These are phyloP conservation scores for Arthrobotrys musiformis DNA, from an alignment of 2,329 filamentous ascomycete genomes.

Conservation along the genomic window DNA sequence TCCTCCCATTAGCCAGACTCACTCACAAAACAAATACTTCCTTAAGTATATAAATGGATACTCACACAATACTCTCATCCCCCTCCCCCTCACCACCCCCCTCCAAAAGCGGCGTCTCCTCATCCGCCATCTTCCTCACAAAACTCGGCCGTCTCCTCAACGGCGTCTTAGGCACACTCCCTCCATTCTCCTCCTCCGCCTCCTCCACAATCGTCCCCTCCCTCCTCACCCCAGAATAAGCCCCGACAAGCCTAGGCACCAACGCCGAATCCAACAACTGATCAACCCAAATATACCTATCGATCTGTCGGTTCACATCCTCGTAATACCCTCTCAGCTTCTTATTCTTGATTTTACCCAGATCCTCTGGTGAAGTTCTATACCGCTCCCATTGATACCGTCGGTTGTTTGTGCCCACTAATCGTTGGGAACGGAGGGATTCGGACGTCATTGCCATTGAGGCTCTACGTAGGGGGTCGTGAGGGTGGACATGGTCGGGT, in stretches of 20 bases:
- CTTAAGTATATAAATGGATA: neutral
- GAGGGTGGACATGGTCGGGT: neutral
- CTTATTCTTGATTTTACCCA: conserved; percentile 76
- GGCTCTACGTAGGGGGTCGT: conserved; percentile 26
- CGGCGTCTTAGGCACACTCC: conserved; percentile 25
- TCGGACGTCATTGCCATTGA: conserved; percentile 34
- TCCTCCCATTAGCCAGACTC: neutral
- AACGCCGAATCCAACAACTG: conserved; percentile 87
- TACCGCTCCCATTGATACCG: conserved; percentile 87
- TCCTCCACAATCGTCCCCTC: conserved; percentile 33
- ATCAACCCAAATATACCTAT: conserved; percentile 94
- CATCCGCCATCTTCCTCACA: conserved; percentile 78
- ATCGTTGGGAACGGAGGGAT: conserved; percentile 63
- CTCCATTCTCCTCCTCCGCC: neutral
- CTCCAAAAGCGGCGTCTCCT: conserved; percentile 74
- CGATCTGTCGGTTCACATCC: conserved; percentile 85
- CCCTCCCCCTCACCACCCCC: conserved; percentile 56
- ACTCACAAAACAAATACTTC: neutral
- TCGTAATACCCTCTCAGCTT: conserved; percentile 86
- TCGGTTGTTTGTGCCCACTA: conserved; percentile 89
- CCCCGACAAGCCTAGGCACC: conserved; percentile 87
- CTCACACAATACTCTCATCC: conserved; percentile 55
- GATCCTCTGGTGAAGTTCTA: conserved; percentile 81
- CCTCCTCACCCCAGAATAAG: conserved; percentile 36
- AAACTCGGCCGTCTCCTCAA: conserved; percentile 69